phyloP scores from a whole-genome alignment of 495 filamentous ascomycete species.

The Bathelium albidoporum region DNA sequence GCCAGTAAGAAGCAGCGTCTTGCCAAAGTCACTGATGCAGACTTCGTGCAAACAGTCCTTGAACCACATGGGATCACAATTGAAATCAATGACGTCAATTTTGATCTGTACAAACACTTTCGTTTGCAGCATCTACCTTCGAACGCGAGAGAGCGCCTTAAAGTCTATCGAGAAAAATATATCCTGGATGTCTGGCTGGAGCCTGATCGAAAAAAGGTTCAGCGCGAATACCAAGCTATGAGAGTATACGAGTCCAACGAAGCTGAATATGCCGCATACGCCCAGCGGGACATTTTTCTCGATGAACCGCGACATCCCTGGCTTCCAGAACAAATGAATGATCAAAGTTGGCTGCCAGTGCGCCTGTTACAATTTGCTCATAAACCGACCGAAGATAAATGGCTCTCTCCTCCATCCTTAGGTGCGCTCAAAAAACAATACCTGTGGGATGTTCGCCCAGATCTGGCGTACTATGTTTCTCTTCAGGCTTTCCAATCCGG shows the following conservation, averaged over 20 bases:
- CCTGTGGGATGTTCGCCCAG: constrained; percentile 10
- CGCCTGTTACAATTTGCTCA: background rate
- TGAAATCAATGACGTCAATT: background rate
- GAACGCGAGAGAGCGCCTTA: background rate
- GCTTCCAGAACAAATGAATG: background rate
- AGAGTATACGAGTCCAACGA: background rate
- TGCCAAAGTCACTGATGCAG: background rate
- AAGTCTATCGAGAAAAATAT: background rate
- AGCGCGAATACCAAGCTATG: background rate
- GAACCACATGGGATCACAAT: background rate
- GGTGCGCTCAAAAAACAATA: constrained; percentile 3
- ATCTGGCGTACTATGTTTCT: constrained; percentile 11
- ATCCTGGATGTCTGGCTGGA: background rate
- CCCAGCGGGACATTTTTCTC: background rate
- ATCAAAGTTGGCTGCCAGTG: background rate
- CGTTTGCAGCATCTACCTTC: background rate
- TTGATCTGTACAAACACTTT: background rate
- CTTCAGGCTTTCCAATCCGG: constrained; percentile 6
- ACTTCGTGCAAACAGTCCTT: background rate
- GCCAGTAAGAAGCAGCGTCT: no score
- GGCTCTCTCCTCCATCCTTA: background rate
- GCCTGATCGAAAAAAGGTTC: background rate
- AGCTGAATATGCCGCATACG: background rate
- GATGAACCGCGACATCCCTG: background rate
- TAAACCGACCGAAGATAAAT: background rate